Percentiles rank a stretch among this genome's conserved stretches.
phyloP scores from a whole-genome alignment of 139 green algal species.

The Coelastrella sp. region DNA sequence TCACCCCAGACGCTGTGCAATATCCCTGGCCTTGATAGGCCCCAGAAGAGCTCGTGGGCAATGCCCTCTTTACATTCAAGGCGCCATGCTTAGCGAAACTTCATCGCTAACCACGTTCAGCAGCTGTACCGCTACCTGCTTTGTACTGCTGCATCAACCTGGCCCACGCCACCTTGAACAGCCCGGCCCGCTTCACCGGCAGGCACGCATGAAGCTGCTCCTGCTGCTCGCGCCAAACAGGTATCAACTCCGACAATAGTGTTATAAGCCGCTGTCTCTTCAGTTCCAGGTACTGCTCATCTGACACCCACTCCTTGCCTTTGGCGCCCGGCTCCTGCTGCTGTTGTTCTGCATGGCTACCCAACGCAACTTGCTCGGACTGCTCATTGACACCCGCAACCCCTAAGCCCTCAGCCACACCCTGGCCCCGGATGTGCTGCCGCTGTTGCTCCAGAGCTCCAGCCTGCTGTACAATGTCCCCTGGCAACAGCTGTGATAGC shows the following conservation, averaged over 20 bases:
- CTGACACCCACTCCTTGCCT: neutral
- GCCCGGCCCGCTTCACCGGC: neutral
- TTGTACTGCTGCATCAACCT: neutral
- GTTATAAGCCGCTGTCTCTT: neutral
- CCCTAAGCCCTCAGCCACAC: neutral
- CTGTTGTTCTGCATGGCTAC: neutral
- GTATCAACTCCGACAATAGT: neutral
- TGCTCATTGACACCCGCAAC: no score
- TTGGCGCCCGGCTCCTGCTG: neutral
- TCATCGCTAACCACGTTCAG: neutral
- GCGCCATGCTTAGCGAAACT: neutral
- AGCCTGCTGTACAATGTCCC: neutral
- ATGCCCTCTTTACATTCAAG: no score
- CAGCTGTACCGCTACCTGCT: neutral
- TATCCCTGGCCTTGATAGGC: no score
- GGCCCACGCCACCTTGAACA: neutral
- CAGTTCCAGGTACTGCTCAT: neutral
- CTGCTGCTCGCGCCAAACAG: neutral
- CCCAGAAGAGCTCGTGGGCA: no score
- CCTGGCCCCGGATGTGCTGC: slow-evolving; percentile 28
- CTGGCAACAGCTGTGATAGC: slow-evolving; percentile 9
- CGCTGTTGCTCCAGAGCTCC: slow-evolving; percentile 9
- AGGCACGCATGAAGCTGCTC: neutral
- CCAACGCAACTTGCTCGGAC: neutral
- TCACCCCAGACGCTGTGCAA: no score